These are phyloP conservation scores for Candida vartiovaarae DNA, from an alignment of 805 yeast genomes.

Conservation along the genomic window DNA sequence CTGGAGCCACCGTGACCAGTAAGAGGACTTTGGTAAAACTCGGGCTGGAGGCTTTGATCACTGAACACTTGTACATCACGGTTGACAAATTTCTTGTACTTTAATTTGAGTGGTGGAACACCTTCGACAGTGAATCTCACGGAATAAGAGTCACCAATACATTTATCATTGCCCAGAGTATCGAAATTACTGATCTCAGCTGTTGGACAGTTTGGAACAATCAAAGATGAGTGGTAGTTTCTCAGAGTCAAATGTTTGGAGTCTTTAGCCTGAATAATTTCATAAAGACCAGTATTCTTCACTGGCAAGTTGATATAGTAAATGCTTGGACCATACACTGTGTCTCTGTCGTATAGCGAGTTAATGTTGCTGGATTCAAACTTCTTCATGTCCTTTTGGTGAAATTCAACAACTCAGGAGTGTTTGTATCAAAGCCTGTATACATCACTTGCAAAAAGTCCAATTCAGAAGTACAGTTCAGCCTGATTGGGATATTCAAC, in stretches of 20 bases:
- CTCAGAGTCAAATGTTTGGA: constrained; percentile 53
- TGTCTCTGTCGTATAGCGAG: constrained; percentile 20
- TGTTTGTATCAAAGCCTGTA: constrained; percentile 47
- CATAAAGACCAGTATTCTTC: constrained; percentile 68
- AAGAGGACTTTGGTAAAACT: constrained; percentile 44
- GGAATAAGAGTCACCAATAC: constrained; percentile 54
- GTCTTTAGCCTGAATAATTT: constrained; percentile 61
- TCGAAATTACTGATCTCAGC: constrained; percentile 44
- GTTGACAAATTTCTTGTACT: constrained; percentile 42
- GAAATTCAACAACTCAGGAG: constrained; percentile 41
- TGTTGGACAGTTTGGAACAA: constrained; percentile 72
- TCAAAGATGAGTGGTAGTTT: constrained; percentile 50
- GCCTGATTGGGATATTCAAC: constrained; percentile 58
- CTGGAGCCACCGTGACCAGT: constrained; percentile 25
- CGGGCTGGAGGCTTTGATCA: constrained; percentile 45
- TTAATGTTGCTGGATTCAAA: constrained; percentile 20
- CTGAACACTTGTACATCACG: constrained; percentile 27
- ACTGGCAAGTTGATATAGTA: constrained; percentile 62
- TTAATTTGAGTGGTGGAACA: constrained; percentile 66
- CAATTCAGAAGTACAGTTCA: constrained; percentile 74
- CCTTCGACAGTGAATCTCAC: constrained; percentile 56
- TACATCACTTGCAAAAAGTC: constrained; percentile 58
- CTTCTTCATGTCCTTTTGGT: constrained; percentile 49
- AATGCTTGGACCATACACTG: constrained; percentile 27
- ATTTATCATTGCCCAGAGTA: constrained; percentile 36